Percentiles rank a stretch among this genome's conserved stretches.
Conservation (phyloP, 2,329 filamentous ascomycete genomes). For the Hymenoscyphus infarciens region DNA sequence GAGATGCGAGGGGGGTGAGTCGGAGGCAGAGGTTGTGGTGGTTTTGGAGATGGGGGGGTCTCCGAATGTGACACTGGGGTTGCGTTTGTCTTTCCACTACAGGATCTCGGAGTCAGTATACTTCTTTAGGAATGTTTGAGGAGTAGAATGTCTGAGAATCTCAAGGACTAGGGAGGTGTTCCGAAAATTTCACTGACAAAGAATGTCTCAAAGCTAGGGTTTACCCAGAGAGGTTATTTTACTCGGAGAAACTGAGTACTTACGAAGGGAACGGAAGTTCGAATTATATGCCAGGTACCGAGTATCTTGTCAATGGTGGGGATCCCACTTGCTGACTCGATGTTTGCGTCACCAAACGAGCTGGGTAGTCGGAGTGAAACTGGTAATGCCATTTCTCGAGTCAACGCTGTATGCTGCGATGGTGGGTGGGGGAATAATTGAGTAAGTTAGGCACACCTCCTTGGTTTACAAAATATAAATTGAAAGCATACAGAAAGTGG, state of each 20-base stretch:
- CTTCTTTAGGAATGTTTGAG: too few relatives aligned
- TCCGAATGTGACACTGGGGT: not conserved
- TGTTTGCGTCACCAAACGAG: not conserved
- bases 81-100: slow-evolving; percentile 5
- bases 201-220: too few relatives aligned
- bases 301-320: not conserved
- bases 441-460: too few relatives aligned
- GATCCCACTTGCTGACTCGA: not conserved
- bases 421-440: too few relatives aligned
- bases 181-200: too few relatives aligned
- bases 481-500: too few relatives aligned
- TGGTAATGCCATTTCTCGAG: not conserved
- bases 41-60: not conserved
- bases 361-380: not conserved
- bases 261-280: slow-evolving; percentile 1
- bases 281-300: slow-evolving; percentile 1
- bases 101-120: too few relatives aligned
- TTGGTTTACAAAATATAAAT: too few relatives aligned
- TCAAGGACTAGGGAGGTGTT: too few relatives aligned
- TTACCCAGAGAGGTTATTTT: too few relatives aligned
- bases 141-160: too few relatives aligned
- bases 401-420: not conserved
- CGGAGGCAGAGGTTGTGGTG: not conserved
- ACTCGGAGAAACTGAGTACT: too few relatives aligned
- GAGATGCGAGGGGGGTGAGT: not conserved